These are phyloP conservation scores for Marasmius oreades DNA, from an alignment of 1,284 basidiomycete genomes.

Conservation along the genomic window DNA sequence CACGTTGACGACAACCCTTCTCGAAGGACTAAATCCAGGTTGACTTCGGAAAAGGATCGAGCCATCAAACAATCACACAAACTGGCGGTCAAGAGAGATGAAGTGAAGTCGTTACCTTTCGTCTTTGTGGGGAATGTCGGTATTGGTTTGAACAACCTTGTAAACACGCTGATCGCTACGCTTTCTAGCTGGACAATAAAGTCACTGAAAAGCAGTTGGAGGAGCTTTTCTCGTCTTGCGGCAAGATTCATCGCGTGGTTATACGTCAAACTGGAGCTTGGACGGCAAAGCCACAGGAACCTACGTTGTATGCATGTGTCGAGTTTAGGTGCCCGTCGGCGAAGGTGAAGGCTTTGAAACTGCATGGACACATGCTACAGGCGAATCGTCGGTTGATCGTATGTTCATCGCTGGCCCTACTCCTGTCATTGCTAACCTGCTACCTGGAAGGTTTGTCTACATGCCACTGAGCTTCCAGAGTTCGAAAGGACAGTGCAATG, in stretches of 20 bases:
- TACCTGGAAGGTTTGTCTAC: conserved; percentile 36
- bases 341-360: not conserved
- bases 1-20: not conserved
- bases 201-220: conserved; percentile 35
- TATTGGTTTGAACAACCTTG: conserved; percentile 6
- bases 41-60: not conserved
- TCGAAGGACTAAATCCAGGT: not conserved
- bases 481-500: conserved; percentile 33
- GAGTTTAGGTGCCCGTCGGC: not conserved
- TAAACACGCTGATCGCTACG: not conserved
- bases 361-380: not conserved
- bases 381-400: not conserved
- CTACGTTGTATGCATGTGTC: not conserved
- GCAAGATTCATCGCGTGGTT: conserved; percentile 20
- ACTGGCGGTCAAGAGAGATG: not conserved
- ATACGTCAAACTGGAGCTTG: not conserved
- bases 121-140: conserved; percentile 63
- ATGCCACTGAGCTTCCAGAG: conserved; percentile 50
- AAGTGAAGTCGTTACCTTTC: conserved; percentile 20
- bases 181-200: conserved; percentile 25
- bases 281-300: not conserved
- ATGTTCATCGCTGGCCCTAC: not conserved
- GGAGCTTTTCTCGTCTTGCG: conserved; percentile 39
- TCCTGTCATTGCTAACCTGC: not conserved
- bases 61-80: not conserved